Evolutionary conservation across 2,329 filamentous ascomycete genomes (phyloP).

Genomic region (Aureobasidium sp.): DNA sequence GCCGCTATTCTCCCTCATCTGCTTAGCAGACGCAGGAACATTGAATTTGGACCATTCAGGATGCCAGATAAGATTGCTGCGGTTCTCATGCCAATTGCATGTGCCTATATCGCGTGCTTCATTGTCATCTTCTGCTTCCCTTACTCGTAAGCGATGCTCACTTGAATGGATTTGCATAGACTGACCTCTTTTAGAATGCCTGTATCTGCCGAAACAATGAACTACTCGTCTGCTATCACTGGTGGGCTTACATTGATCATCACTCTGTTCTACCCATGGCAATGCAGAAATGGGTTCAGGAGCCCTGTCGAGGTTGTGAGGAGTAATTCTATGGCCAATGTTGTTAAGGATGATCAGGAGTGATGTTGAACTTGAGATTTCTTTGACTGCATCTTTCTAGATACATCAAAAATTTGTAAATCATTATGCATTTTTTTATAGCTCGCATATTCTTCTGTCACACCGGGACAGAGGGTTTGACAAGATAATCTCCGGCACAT

Average conservation of each 20-base stretch:
- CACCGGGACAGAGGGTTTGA: too few species aligned
- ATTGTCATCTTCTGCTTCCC: constrained; percentile 58
- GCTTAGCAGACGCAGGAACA: constrained; percentile 31
- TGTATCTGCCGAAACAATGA: constrained; percentile 34
- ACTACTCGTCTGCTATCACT: constrained; percentile 35
- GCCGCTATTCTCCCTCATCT: constrained; percentile 52
- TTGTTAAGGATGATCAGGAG: constrained; percentile 9
- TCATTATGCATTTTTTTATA: not conserved
- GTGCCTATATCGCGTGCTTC: constrained; percentile 53
- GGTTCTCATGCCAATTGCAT: constrained; percentile 45
- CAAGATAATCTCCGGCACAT: too few species aligned
- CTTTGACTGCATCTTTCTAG: not conserved
- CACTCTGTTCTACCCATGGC: constrained; percentile 26
- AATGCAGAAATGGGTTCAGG: constrained; percentile 29
- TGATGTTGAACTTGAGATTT: not conserved
- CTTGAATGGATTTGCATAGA: not conserved
- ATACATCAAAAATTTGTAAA: not conserved
- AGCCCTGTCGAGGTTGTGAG: constrained; percentile 25
- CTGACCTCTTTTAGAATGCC: constrained; percentile 18
- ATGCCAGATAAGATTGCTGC: constrained; percentile 46
- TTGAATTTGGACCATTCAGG: constrained; percentile 53
- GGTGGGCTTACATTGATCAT: constrained; percentile 33
- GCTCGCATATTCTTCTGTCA: not conserved
- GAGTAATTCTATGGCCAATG: not conserved
- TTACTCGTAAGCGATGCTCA: constrained; percentile 25